phyloP scores from a whole-genome alignment of 2,329 filamentous ascomycete genomes.

The Neobulgaria alba region DNA sequence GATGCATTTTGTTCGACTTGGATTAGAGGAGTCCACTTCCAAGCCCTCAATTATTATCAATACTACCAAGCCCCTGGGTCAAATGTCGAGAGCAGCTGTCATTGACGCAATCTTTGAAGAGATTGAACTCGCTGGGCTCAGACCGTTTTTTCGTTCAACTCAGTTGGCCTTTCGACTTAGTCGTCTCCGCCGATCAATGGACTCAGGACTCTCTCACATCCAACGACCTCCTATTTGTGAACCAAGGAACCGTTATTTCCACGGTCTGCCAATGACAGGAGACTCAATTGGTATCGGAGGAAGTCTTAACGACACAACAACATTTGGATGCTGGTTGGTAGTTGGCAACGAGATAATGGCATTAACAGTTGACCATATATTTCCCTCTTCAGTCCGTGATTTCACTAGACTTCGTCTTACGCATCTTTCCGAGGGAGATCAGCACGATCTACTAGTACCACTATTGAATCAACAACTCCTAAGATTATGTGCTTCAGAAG shows the following conservation, averaged over 20 bases:
- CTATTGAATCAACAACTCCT: background rate
- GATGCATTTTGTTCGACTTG: too few species aligned
- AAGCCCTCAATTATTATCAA: too few species aligned
- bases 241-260: slow-evolving; percentile 2
- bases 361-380: slow-evolving; percentile 4
- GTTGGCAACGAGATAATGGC: background rate
- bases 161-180: too few species aligned
- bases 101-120: too few species aligned
- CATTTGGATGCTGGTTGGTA: slow-evolving; percentile 3
- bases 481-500: too few species aligned
- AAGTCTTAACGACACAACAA: slow-evolving; percentile 2
- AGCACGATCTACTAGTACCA: background rate
- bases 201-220: too few species aligned
- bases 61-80: too few species aligned
- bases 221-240: slow-evolving; percentile 1
- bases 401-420: background rate
- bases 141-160: too few species aligned
- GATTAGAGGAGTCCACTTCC: too few species aligned
- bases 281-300: slow-evolving; percentile 3
- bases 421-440: slow-evolving; percentile 3
- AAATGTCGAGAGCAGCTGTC: too few species aligned
- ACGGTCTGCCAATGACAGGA: slow-evolving; percentile 1
- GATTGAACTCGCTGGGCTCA: too few species aligned
- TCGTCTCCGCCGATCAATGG: too few species aligned
- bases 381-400: background rate